Conservation (phyloP, 2,329 filamentous ascomycete genomes). For the Fusarium goolgardi region DNA sequence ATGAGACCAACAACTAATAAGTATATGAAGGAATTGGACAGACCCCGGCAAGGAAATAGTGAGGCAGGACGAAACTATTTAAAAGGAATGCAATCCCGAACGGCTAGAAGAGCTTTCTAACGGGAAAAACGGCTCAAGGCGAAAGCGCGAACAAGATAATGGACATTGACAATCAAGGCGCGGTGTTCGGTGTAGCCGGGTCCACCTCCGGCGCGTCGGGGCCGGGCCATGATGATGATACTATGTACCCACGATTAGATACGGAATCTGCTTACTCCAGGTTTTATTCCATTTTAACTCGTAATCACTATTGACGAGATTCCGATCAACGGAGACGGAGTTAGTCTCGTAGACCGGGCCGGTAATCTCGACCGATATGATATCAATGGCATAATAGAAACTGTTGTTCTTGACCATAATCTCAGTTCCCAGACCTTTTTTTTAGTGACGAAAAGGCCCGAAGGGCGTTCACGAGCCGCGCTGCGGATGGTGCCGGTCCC, state of each 20-base stretch:
- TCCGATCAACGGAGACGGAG: slow-evolving; percentile 14
- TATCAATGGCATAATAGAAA: slow-evolving; percentile 6
- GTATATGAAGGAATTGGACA: slow-evolving; percentile 9
- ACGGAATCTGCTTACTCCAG: slow-evolving; percentile 13
- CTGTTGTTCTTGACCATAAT: slow-evolving; percentile 1
- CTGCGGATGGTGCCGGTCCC: slow-evolving; percentile 18
- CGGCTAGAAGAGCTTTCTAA: slow-evolving; percentile 38
- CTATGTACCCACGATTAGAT: slow-evolving; percentile 18
- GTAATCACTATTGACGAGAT: slow-evolving; percentile 18
- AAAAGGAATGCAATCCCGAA: slow-evolving; percentile 1
- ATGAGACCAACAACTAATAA: not conserved
- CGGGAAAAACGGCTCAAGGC: slow-evolving; percentile 26
- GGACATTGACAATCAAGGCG: slow-evolving; percentile 6
- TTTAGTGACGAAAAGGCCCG: slow-evolving; percentile 31
- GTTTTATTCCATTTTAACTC: slow-evolving; percentile 32
- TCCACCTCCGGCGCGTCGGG: slow-evolving; percentile 30
- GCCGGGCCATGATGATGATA: not conserved
- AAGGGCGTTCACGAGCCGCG: slow-evolving; percentile 26
- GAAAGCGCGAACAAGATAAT: not conserved
- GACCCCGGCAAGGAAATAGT: not conserved
- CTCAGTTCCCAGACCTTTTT: not conserved
- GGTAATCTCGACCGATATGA: not conserved
- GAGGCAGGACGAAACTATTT: slow-evolving; percentile 18
- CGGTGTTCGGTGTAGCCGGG: slow-evolving; percentile 32
- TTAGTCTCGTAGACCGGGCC: slow-evolving; percentile 9